A percentile compares a stretch with the other conserved stretches of the same genome.
Evolutionary conservation across 140 eudicot genomes (phyloP).

Genomic region (Flaveria floridana): DNA sequence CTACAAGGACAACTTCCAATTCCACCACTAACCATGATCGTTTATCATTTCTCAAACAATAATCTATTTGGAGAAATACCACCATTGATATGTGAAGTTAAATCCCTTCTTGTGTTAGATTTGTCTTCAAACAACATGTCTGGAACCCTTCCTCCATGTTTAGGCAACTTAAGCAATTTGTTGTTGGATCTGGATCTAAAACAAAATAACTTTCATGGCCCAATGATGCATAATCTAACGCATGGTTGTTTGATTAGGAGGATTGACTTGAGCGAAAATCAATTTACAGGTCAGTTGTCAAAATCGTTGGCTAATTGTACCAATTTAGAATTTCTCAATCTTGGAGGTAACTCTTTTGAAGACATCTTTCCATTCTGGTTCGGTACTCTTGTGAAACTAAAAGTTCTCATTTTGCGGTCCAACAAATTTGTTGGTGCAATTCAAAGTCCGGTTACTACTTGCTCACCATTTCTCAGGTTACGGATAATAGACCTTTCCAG

Average conservation of each 20-base stretch:
- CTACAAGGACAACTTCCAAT: conserved; percentile 33
- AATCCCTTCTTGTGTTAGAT: conserved; percentile 27
- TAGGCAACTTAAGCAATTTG: conserved; percentile 26
- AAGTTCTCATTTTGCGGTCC: conserved; percentile 26
- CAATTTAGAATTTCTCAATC: conserved; percentile 20
- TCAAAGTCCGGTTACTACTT: neutral
- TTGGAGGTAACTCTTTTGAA: conserved; percentile 23
- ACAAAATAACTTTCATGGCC: conserved; percentile 23
- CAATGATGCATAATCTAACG: conserved; percentile 7
- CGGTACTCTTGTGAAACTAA: conserved; percentile 24
- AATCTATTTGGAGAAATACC: conserved; percentile 38
- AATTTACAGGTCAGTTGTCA: conserved; percentile 20
- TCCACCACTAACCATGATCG: conserved; percentile 27
- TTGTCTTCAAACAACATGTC: conserved; percentile 40
- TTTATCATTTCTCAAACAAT: conserved; percentile 25
- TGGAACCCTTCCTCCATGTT: conserved; percentile 42
- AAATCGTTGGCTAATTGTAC: conserved; percentile 34
- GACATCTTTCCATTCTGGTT: conserved; percentile 34
- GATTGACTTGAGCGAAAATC: conserved; percentile 27
- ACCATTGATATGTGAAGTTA: conserved; percentile 22
- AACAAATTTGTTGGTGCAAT: conserved; percentile 33
- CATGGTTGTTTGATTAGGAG: neutral
- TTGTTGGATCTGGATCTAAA: conserved; percentile 21
- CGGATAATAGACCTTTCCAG: conserved; percentile 30
- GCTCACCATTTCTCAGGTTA: conserved; percentile 9